phyloP scores from a whole-genome alignment of 2,329 filamentous ascomycete species.

The Phaeosphaeriaceae sp. region DNA sequence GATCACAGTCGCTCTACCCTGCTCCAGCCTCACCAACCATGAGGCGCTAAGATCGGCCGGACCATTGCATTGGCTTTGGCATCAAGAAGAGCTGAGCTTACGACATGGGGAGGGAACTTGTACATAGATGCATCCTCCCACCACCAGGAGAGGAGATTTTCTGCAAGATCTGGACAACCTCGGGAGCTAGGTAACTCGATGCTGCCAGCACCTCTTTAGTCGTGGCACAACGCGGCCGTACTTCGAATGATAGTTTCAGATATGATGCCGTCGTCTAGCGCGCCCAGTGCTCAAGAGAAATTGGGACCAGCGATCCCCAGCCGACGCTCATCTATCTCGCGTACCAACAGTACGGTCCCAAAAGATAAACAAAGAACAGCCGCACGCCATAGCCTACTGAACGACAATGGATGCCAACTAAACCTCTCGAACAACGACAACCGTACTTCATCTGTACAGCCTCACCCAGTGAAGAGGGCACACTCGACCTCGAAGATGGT shows the following conservation, averaged over 20 bases:
- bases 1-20: conserved; percentile 20
- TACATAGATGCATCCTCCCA: conserved; percentile 31
- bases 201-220: conserved; percentile 16
- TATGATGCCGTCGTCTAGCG: conserved; percentile 11
- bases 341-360: conserved; percentile 1
- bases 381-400: conserved; percentile 8
- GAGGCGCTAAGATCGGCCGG: conserved; percentile 32
- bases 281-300: conserved; percentile 18
- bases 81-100: conserved; percentile 31
- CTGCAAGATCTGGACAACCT: conserved; percentile 8
- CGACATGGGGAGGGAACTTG: conserved; percentile 22
- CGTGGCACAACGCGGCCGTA: conserved; percentile 22
- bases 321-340: conserved; percentile 22
- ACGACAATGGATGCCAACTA: conserved; percentile 5
- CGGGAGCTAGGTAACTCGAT: conserved; percentile 31
- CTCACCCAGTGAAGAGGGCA: not conserved
- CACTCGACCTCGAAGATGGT: conserved; percentile 1
- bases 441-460: not conserved
- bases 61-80: conserved; percentile 14
- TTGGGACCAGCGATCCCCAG: conserved; percentile 21
- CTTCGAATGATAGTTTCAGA: conserved; percentile 29
- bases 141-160: conserved; percentile 15
- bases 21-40: conserved; percentile 34
- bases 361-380: conserved; percentile 2
- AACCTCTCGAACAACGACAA: conserved; percentile 2